Evolutionary conservation across 805 yeast species (phyloP).

Genomic region (Trichomonascus vanleenenianus): DNA sequence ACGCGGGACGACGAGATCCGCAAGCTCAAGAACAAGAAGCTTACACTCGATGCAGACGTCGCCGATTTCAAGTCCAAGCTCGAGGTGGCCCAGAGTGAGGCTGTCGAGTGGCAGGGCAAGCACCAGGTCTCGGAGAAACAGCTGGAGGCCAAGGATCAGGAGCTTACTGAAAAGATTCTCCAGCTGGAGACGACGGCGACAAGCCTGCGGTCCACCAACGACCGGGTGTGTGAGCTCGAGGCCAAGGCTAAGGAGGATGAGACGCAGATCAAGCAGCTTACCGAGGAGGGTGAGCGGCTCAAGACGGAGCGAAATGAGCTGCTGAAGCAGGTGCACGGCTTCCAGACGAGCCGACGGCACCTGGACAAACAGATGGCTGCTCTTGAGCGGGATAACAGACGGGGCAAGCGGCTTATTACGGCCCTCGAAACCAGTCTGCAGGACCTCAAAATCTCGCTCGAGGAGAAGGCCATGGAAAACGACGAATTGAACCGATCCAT

Average conservation of each 20-base stretch:
- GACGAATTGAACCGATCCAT: constrained; percentile 26
- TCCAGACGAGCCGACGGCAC: constrained; percentile 19
- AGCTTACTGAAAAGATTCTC: constrained; percentile 2
- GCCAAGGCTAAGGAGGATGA: constrained; percentile 6
- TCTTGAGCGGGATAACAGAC: constrained; percentile 19
- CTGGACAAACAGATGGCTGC: constrained; percentile 19
- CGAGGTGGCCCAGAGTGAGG: constrained; percentile 6
- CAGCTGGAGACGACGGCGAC: constrained; percentile 1
- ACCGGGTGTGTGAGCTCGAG: constrained; percentile 8
- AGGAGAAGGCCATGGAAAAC: constrained; percentile 30
- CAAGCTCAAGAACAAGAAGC: constrained; percentile 6
- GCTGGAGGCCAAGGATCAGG: constrained; percentile 4
- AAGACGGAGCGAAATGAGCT: constrained; percentile 22
- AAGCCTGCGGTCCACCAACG: constrained; percentile 3
- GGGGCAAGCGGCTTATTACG: constrained; percentile 17
- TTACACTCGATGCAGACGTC: constrained; percentile 9
- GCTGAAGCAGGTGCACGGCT: constrained; percentile 25
- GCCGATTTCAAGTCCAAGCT: constrained; percentile 10
- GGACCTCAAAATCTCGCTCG: constrained; percentile 29
- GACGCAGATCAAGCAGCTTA: constrained; percentile 9
- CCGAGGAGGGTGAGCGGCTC: constrained; percentile 6
- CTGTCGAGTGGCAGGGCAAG: constrained; percentile 5
- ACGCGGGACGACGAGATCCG: constrained; percentile 13
- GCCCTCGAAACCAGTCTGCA: constrained; percentile 24
- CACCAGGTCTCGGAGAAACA: constrained; percentile 2